Evolutionary conservation across 495 filamentous ascomycete genomes (phyloP), one percentile per base, ranked within the genome.

Genomic region (Pyrenula aspistea): DNA sequence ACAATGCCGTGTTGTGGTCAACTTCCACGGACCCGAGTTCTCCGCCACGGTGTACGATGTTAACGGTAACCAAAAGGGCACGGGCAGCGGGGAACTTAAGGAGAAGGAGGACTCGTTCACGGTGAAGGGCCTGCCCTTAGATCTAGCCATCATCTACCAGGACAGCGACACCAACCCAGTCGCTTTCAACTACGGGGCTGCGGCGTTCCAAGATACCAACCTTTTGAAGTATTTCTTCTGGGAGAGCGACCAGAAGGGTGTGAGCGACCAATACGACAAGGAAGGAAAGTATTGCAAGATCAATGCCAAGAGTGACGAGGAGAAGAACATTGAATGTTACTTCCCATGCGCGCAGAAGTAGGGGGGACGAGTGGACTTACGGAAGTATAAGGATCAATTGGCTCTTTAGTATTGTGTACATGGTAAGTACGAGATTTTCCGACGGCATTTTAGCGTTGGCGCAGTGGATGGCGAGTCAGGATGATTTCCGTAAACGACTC

Each of bases 1-100:
- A 2, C 54, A 56, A 50, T 56, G 54, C 54, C n/a, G n/a, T 20
- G 31, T 50, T 25, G 57, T 55, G 31, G 57, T 51, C 36, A 23
- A 51, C 31, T 42, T 42, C 31, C 31, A 42, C 31, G 31, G 31
- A 15, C 31, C 31, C 31, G 31, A 42, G 15, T 42, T 42, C 31
- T 4, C 4, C 8, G 31, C 31, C 31, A 15, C 31, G 15, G 31
- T 42, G 31, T 42, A 42, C 31, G 31, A 42, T 15, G 31, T 42
- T 15, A 42, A 4, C 4, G 31, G 31, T 15, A 15, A 42, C 31
- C 31, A 42, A 15, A 42, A 42, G 31, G 31, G 31, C 31, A 42
- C 31, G 31, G 31, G 31, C 31, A 42, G 31, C 31, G 31, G 8
- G 31, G 8, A 15, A 42, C 31, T 42, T 15, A 15, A 42, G 31